These are phyloP conservation scores for Isabelozyma gotoi DNA, from an alignment of 805 yeast genomes.

Conservation along the genomic window DNA sequence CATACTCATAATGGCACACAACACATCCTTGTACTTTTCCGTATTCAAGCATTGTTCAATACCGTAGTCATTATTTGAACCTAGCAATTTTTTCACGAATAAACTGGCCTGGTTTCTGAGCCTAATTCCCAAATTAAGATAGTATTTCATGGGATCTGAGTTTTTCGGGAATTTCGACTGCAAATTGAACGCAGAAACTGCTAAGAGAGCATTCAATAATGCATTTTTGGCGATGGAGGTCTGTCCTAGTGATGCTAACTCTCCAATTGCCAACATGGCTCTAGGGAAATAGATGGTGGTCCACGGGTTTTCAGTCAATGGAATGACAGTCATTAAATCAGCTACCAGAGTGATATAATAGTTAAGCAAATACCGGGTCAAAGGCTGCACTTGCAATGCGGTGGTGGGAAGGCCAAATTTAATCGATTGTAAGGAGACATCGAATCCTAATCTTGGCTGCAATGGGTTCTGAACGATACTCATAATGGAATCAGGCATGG, in stretches of 20 bases:
- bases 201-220: slow-evolving; percentile 71
- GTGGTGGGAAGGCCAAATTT: slow-evolving; percentile 50
- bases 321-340: slow-evolving; percentile 72
- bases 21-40: slow-evolving; percentile 77
- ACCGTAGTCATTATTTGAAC: slow-evolving; percentile 32
- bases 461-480: slow-evolving; percentile 40
- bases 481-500: slow-evolving; percentile 58
- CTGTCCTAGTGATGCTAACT: slow-evolving; percentile 67
- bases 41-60: slow-evolving; percentile 47
- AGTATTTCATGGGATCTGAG: slow-evolving; percentile 65
- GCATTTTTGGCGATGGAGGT: slow-evolving; percentile 79
- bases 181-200: slow-evolving; percentile 78
- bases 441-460: slow-evolving; percentile 44
- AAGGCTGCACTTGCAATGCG: slow-evolving; percentile 64
- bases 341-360: slow-evolving; percentile 77
- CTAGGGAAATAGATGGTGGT: slow-evolving; percentile 81
- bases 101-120: slow-evolving; percentile 72
- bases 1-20: slow-evolving; percentile 83
- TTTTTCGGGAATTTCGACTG: slow-evolving; percentile 70
- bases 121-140: slow-evolving; percentile 69
- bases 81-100: slow-evolving; percentile 58
- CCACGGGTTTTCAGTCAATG: slow-evolving; percentile 82
- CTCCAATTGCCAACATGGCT: slow-evolving; percentile 81
- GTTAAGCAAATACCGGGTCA: slow-evolving; percentile 68
- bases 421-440: slow-evolving; percentile 20